phyloP scores from a whole-genome alignment of 805 yeast genomes.

The Ogataea angusta region DNA sequence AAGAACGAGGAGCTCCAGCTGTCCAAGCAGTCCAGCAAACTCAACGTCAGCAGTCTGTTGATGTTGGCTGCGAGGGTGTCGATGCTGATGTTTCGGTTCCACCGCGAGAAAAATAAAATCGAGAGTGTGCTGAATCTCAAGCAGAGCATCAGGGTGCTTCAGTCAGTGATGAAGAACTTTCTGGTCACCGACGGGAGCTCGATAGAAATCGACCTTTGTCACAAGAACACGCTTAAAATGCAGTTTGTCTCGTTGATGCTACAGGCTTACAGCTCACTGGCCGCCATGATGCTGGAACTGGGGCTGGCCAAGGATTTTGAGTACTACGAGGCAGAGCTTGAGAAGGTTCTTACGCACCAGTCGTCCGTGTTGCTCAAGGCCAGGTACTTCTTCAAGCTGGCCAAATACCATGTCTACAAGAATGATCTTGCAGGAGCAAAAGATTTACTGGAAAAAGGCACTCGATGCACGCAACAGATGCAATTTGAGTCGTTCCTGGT shows the following conservation, averaged over 20 bases:
- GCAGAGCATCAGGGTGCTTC: conserved; percentile 47
- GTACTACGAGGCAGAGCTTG: conserved; percentile 50
- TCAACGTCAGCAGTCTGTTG: conserved; percentile 17
- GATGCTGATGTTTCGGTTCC: conserved; percentile 28
- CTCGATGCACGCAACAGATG: background rate
- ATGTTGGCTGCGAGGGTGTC: conserved; percentile 37
- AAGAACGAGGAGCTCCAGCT: conserved; percentile 33
- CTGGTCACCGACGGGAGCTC: conserved; percentile 15
- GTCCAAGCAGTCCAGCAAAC: conserved; percentile 19
- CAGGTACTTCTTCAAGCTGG: conserved; percentile 17
- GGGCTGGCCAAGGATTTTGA: conserved; percentile 61
- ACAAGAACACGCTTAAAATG: conserved; percentile 31
- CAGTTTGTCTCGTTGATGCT: conserved; percentile 34
- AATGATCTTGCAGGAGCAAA: conserved; percentile 7
- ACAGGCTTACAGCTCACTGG: conserved; percentile 37
- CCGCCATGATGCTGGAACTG: conserved; percentile 40
- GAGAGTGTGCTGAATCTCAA: conserved; percentile 41
- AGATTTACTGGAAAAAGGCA: conserved; percentile 2
- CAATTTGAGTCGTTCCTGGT: conserved; percentile 9
- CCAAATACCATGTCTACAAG: conserved; percentile 24
- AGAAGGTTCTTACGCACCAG: conserved; percentile 33
- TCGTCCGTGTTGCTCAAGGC: conserved; percentile 28
- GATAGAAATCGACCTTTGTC: conserved; percentile 21
- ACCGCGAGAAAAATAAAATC: conserved; percentile 22
- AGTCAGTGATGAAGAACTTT: conserved; percentile 48